Base-by-base conservation (phyloP, 2,329 filamentous ascomycete species). In the Colletotrichum sublineola region DNA sequence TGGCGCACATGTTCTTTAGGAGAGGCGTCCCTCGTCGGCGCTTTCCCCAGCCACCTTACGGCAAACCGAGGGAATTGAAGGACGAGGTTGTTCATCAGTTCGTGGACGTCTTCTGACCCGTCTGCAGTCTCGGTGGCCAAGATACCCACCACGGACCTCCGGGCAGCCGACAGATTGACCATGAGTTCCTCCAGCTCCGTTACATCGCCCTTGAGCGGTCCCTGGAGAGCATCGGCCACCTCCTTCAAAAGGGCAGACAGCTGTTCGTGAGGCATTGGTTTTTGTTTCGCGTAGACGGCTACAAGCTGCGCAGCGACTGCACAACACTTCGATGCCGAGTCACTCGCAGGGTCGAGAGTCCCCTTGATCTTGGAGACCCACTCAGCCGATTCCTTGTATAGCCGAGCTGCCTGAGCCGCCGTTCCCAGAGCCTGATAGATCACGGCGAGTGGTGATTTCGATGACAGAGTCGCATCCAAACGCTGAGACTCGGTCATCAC, bases 111-210 rank as follows among this genome's bases (percentile, higher is more conserved):
- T 78, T 24, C 61, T 24, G 75, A 55, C 55, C 56, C 11, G 31
- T 67, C 62, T 36, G 36, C 18, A 40, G 42, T 33, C 31, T 70
- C 63, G 11, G 42, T 40, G 40, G 64, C 61, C 50, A 92, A 78
- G 6, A 88, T 72, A 2, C 84, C 84, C 63, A 90, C 86, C 1
- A 85, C 85, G 5, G 87, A 86, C 74, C 88, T 88, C 73, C 90
- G 84, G 24, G 88, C 84, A 3, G 84, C 80, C 44, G 87, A 89
- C 6, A 92, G 81, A 72, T 88, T 88, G 9, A 83, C 82, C 33
- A 92, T 80, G 1, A 92, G 83, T 65, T 91, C 89, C 56, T 92
- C 89, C 40, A 92, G 83, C 71, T 92, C 90, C 0, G 82, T 79
- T 9, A 84, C 82, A 38, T 89, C 90, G 3, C 90, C 90, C 73